phyloP scores from a whole-genome alignment of 345 rosid genomes.

The Salix brachista region DNA sequence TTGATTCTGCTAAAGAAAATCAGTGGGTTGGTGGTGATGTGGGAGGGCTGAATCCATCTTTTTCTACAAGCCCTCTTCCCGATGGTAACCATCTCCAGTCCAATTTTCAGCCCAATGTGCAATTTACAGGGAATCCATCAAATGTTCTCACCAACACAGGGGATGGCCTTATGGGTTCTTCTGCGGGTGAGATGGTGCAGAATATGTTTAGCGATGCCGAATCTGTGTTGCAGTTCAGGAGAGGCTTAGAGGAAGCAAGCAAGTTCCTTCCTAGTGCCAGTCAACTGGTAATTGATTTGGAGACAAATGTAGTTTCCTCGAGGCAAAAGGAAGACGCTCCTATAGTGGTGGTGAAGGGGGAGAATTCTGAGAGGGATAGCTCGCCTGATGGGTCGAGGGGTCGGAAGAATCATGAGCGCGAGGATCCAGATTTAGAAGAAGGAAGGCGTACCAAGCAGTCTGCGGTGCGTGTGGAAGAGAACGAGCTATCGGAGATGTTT shows the following conservation, averaged over 20 bases:
- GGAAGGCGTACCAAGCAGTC: conserved; percentile 59
- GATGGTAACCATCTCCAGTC: conserved; percentile 12
- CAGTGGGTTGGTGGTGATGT: conserved; percentile 8
- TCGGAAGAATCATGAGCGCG: conserved; percentile 53
- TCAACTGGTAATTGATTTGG: conserved; percentile 39
- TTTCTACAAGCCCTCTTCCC: conserved; percentile 10
- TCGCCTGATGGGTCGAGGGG: conserved; percentile 37
- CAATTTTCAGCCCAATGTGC: conserved; percentile 5
- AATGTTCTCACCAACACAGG: conserved; percentile 10
- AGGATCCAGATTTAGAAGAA: conserved; percentile 39
- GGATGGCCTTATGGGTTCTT: conserved; percentile 26
- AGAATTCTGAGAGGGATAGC: conserved; percentile 20
- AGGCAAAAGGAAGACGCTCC: conserved; percentile 12
- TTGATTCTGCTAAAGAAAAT: neutral
- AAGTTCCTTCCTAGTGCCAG: conserved; percentile 69
- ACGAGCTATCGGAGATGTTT: conserved; percentile 59
- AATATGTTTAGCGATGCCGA: conserved; percentile 53
- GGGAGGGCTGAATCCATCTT: conserved; percentile 2
- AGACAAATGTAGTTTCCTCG: conserved; percentile 6
- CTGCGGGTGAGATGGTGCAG: conserved; percentile 34
- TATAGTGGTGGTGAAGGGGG: conserved; percentile 24
- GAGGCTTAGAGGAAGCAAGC: conserved; percentile 79
- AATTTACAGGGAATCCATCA: conserved; percentile 15
- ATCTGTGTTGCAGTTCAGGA: conserved; percentile 60
- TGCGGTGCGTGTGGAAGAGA: conserved; percentile 47